These are phyloP conservation scores for Cladosporium sp. DNA, from an alignment of 2,329 filamentous ascomycete genomes.

Conservation along the genomic window DNA sequence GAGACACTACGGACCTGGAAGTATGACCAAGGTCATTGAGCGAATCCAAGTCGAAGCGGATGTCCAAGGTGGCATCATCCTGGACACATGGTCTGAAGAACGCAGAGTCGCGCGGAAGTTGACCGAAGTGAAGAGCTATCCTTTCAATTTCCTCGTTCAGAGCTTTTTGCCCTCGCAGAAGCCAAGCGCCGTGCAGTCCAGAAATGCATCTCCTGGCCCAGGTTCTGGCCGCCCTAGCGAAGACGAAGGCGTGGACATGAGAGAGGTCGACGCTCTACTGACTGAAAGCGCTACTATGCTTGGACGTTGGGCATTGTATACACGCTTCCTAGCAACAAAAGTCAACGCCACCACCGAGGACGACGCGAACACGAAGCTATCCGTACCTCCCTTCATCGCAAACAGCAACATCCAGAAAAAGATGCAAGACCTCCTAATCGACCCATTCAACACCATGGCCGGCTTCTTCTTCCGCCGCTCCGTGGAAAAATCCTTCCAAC, in stretches of 20 bases:
- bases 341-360: slow-evolving; percentile 45
- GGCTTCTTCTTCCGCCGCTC: slow-evolving; percentile 96
- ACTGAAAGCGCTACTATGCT: slow-evolving; percentile 91
- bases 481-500: slow-evolving; percentile 94
- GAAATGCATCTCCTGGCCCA: slow-evolving; percentile 70
- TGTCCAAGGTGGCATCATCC: slow-evolving; percentile 88
- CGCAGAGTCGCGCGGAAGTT: slow-evolving; percentile 76
- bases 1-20: slow-evolving; percentile 84
- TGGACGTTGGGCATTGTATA: slow-evolving; percentile 86
- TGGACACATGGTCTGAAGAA: slow-evolving; percentile 95
- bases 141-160: slow-evolving; percentile 93
- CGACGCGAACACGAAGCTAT: slow-evolving; percentile 39
- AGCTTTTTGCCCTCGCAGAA: slow-evolving; percentile 77
- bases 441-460: slow-evolving; percentile 85
- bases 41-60: slow-evolving; percentile 90
- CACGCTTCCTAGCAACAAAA: slow-evolving; percentile 81
- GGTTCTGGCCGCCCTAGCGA: slow-evolving; percentile 62
- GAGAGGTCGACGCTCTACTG: slow-evolving; percentile 82
- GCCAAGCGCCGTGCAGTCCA: slow-evolving; percentile 47
- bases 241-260: slow-evolving; percentile 94
- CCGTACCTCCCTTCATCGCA: slow-evolving; percentile 66
- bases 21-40: slow-evolving; percentile 93
- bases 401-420: slow-evolving; percentile 80
- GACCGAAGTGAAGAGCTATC: slow-evolving; percentile 95
- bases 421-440: slow-evolving; percentile 65